Evolutionary conservation across 1,139 yeast genomes (phyloP).

Genomic region (Pichia sp.): DNA sequence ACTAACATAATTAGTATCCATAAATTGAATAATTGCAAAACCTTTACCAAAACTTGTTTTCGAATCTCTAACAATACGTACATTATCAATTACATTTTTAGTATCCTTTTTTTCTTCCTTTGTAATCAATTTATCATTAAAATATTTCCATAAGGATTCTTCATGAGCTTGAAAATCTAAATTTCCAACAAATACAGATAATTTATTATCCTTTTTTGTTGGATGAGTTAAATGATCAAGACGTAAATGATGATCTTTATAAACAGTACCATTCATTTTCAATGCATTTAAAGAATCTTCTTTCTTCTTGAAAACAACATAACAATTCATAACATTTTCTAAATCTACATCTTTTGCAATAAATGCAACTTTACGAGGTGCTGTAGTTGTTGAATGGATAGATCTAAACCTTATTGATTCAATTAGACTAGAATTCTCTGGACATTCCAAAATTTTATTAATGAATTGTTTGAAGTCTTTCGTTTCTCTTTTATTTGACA

Average conservation of each 20-base stretch:
- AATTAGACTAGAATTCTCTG: constrained; percentile 29
- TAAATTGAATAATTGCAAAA: constrained; percentile 91
- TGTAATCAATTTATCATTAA: constrained; percentile 36
- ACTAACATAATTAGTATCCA: constrained; percentile 71
- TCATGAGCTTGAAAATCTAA: constrained; percentile 89
- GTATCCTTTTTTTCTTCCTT: constrained; percentile 41
- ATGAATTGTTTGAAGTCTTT: constrained; percentile 63
- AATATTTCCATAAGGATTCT: constrained; percentile 82
- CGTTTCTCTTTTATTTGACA: constrained; percentile 55
- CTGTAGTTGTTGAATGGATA: constrained; percentile 77
- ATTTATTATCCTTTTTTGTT: constrained; percentile 71
- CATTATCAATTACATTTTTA: constrained; percentile 57
- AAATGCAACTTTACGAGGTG: constrained; percentile 90
- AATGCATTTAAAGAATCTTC: constrained; percentile 49
- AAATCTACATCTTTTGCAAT: constrained; percentile 74
- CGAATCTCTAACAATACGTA: constrained; percentile 78
- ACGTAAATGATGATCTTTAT: constrained; percentile 70
- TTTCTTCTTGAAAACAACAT: constrained; percentile 59
- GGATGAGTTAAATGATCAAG: constrained; percentile 94
- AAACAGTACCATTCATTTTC: constrained; percentile 58
- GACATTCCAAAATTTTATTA: constrained; percentile 29
- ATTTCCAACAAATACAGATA: constrained; percentile 89
- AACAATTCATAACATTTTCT: constrained; percentile 77
- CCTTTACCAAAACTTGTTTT: constrained; percentile 96
- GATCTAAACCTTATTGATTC: constrained; percentile 85